Base-by-base conservation (phyloP, 192 early-diverging fungal species). In the Podila epicladia region DNA sequence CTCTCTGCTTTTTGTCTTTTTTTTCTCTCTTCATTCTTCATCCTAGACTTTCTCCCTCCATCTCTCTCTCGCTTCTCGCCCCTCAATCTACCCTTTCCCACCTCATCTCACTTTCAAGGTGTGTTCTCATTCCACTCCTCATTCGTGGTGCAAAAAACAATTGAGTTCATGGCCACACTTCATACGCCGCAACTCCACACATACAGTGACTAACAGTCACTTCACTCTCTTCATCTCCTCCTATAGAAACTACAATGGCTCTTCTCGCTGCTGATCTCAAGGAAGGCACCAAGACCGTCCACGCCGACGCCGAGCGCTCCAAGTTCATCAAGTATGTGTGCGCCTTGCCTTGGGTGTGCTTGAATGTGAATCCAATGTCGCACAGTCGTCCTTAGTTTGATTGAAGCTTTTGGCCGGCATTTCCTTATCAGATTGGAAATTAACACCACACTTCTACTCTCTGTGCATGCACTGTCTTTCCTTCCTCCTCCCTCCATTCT, bases 251-350 rank as follows among this genome's bases (percentile, higher is more conserved):
- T 26, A 61, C n/a, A 26, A 58, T 61, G 59, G 31, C 78, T 59
- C 77, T 82, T 51, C 58, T 85, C 41, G 79, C 86, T 9, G 59
- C 50, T 22, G 80, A 71, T 48, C 79, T 87, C 73, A 74, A 76
- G 32, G 79, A 87, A 72, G 83, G 82, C n/a, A 87, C 86, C 29
- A 85, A 85, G 35, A 71, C 48, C 13, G 75, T 84, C 11, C 86
- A 87, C 58, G 55, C 67, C 20, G 64, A 69, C 11, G 85, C 86
- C 28, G 86, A 87, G 62, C 71, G 67, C n/a, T 76, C 73, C 35
- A 75, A 76, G 3, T 85, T 87, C 48, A 84, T 84, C 50, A 73
- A 73, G 82, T 84, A 84, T 48, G 71, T 64, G 41, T 17, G 41
- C 41, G 41, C 41, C 41, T 17, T 45, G 41, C 41, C 15, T 11